A percentile compares a stretch with the other conserved stretches of the same genome.
These are phyloP conservation scores for Chlamydomonas incerta DNA, from an alignment of 139 green algal species.

Conservation along the genomic window DNA sequence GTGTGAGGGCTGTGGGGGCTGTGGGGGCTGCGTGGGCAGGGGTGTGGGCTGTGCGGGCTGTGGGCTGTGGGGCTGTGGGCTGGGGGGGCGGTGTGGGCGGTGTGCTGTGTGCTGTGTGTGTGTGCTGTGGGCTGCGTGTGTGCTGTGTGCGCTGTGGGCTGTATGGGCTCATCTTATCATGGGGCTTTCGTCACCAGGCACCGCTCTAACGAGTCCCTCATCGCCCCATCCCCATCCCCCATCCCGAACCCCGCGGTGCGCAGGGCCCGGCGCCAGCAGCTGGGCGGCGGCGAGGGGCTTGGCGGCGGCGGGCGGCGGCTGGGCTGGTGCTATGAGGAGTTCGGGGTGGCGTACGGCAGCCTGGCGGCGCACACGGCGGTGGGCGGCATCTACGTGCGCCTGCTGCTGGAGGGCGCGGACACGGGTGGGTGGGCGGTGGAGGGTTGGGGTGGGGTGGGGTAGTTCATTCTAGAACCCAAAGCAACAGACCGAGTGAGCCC, in stretches of 20 bases:
- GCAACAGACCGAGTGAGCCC: no score
- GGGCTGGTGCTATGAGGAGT: slow-evolving; percentile 89
- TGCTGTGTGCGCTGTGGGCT: no score
- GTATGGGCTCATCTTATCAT: no score
- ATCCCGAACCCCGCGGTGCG: neutral
- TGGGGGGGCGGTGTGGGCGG: no score
- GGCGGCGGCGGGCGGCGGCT: slow-evolving; percentile 9
- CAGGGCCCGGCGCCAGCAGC: slow-evolving; percentile 50
- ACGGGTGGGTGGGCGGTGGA: slow-evolving; percentile 6
- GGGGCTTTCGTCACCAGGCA: no score
- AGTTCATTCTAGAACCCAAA: no score
- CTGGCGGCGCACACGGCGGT: slow-evolving; percentile 83
- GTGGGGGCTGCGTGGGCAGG: neutral
- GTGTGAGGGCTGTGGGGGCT: neutral
- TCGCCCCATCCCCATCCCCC: neutral
- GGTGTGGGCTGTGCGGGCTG: no score
- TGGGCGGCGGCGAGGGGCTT: neutral
- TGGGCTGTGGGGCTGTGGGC: no score
- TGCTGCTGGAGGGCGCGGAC: slow-evolving; percentile 87
- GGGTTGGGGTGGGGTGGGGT: no score
- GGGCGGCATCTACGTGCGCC: slow-evolving; percentile 85
- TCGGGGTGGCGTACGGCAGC: slow-evolving; percentile 82
- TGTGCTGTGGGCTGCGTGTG: no score
- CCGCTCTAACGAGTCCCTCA: neutral
- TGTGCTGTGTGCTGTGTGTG: no score